Percentiles rank a stretch among this genome's conserved stretches.
phyloP scores from a whole-genome alignment of 208 protist genomes.

The Endotrypanum monterogeii region DNA sequence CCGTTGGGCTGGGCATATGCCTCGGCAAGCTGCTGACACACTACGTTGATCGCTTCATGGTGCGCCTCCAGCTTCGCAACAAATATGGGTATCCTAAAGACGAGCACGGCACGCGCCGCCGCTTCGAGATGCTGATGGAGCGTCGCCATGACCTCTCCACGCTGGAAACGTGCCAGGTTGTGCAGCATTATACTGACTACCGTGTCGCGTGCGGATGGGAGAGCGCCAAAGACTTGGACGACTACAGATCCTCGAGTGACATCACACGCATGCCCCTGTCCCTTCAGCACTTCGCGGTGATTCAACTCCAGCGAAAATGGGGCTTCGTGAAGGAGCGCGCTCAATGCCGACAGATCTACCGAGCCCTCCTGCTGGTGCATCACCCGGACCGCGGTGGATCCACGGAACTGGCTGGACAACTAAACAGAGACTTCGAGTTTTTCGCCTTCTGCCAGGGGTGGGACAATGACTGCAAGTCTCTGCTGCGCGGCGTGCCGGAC shows the following conservation, averaged over 20 bases:
- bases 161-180: slow-evolving; percentile 59
- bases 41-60: slow-evolving; percentile 68
- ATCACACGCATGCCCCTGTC: slow-evolving; percentile 68
- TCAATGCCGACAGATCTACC: slow-evolving; percentile 64
- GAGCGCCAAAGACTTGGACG: slow-evolving; percentile 60
- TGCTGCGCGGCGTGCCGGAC: slow-evolving; percentile 28
- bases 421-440: slow-evolving; percentile 77
- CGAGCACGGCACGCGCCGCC: slow-evolving; percentile 47
- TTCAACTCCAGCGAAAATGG: slow-evolving; percentile 79
- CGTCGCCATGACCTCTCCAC: slow-evolving; percentile 61
- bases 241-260: slow-evolving; percentile 66
- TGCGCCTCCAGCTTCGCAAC: slow-evolving; percentile 55
- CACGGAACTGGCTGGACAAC: slow-evolving; percentile 55
- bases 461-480: slow-evolving; percentile 45
- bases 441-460: slow-evolving; percentile 75
- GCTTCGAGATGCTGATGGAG: slow-evolving; percentile 67
- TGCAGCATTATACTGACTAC: slow-evolving; percentile 83
- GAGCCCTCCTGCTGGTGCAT: slow-evolving; percentile 64
- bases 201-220: slow-evolving; percentile 78
- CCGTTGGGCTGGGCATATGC: slow-evolving; percentile 55
- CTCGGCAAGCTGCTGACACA: slow-evolving; percentile 63
- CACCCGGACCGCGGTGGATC: slow-evolving; percentile 73
- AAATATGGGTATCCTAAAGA: slow-evolving; percentile 67
- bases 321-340: slow-evolving; percentile 65
- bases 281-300: slow-evolving; percentile 78